These are phyloP conservation scores for Linum lewisii DNA, from an alignment of 345 rosid genomes.

Conservation along the genomic window DNA sequence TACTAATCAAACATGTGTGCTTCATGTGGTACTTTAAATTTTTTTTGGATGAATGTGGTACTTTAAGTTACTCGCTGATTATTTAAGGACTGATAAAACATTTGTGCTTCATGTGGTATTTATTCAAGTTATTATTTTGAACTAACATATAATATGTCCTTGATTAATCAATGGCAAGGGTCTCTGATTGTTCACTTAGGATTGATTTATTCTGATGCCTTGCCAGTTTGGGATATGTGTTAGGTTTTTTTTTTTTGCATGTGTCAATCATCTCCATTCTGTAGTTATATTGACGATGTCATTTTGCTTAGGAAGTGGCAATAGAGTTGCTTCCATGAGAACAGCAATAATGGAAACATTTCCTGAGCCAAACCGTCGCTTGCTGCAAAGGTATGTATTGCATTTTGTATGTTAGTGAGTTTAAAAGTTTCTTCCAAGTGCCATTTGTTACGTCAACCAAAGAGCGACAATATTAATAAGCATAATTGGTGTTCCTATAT, in stretches of 20 bases:
- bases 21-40: too few species aligned
- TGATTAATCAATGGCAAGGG: not conserved
- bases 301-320: conserved; percentile 46
- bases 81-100: not conserved
- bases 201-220: not conserved
- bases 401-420: not conserved
- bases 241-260: conserved; percentile 3
- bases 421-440: not conserved
- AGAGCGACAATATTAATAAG: not conserved
- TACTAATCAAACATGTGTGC: too few species aligned
- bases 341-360: conserved; percentile 84
- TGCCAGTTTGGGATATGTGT: conserved; percentile 3
- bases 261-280: conserved; percentile 7
- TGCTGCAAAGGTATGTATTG: conserved; percentile 67
- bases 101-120: not conserved
- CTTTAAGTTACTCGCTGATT: too few species aligned
- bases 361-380: conserved; percentile 96
- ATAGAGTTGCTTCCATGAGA: conserved; percentile 73
- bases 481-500: not conserved
- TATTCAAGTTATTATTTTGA: not conserved
- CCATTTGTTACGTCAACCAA: not conserved
- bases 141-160: not conserved
- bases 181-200: too few species aligned
- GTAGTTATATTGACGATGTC: not conserved
- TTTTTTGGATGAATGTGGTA: too few species aligned